These are phyloP conservation scores for Trichoderma oligosporum DNA, from an alignment of 2,329 filamentous ascomycete species.

Conservation along the genomic window DNA sequence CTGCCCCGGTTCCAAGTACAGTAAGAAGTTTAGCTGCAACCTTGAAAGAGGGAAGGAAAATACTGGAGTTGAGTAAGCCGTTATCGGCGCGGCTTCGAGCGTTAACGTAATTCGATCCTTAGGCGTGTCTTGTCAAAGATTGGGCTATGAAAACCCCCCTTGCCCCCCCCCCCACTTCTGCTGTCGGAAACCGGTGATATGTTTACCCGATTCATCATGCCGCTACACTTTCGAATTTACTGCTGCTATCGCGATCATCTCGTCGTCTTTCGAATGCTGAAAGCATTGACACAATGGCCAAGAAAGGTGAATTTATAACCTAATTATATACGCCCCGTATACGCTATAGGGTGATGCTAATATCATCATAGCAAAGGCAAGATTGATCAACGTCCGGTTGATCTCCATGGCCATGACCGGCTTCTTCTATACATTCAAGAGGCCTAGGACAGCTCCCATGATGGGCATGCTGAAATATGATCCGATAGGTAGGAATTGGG, in stretches of 20 bases:
- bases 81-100: slow-evolving; percentile 13
- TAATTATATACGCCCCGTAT: too few relatives aligned
- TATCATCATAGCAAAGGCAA: slow-evolving; percentile 68
- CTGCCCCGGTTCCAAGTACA: background rate
- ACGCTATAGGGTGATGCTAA: background rate
- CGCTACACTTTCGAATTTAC: slow-evolving; percentile 15
- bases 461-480: slow-evolving; percentile 99
- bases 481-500: slow-evolving; percentile 67
- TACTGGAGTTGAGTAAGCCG: slow-evolving; percentile 10
- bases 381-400: slow-evolving; percentile 87
- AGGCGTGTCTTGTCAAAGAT: too few relatives aligned
- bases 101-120: background rate
- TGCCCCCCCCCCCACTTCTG: background rate
- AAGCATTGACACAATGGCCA: slow-evolving; percentile 25
- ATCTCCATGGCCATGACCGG: slow-evolving; percentile 98
- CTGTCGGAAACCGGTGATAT: slow-evolving; percentile 19
- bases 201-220: slow-evolving; percentile 17
- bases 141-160: background rate
- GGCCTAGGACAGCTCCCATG: slow-evolving; percentile 75
- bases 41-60: background rate
- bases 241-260: slow-evolving; percentile 7
- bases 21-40: background rate
- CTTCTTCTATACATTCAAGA: slow-evolving; percentile 88
- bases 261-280: slow-evolving; percentile 3
- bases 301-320: slow-evolving; percentile 24